Conservation (phyloP, 148 eudicot species). For the Rhododendron vialii region DNA sequence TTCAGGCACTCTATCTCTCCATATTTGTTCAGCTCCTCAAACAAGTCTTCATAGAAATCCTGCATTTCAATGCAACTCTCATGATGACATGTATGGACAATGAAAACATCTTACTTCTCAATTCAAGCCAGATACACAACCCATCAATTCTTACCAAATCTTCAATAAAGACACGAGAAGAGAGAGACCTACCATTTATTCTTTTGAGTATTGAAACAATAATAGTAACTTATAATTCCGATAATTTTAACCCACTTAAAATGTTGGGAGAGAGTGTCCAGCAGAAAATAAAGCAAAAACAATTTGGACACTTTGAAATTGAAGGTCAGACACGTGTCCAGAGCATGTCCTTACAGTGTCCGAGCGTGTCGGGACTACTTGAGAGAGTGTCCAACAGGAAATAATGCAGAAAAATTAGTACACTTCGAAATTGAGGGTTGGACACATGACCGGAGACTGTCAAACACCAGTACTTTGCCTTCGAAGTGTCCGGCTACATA, state of each 20-base stretch:
- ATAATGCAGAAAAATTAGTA: not conserved
- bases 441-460: not conserved
- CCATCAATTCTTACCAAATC: not conserved
- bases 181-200: not conserved
- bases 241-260: not conserved
- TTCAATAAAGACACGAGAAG: not conserved
- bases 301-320: not conserved
- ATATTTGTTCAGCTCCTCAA: slow-evolving; percentile 86
- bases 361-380: not conserved
- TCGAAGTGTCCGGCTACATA: not conserved
- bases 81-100: too few species aligned
- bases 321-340: not conserved
- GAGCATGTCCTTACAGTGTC: not conserved
- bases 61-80: slow-evolving; percentile 19
- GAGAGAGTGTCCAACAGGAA: not conserved
- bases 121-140: not conserved
- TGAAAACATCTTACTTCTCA: not conserved
- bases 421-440: not conserved
- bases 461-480: not conserved
- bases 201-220: not conserved
- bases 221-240: too few species aligned
- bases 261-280: not conserved
- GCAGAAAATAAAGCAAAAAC: not conserved
- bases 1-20: slow-evolving; percentile 88
- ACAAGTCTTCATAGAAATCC: slow-evolving; percentile 96